phyloP scores from a whole-genome alignment of 345 rosid genomes.

The Populus pruinosa region DNA sequence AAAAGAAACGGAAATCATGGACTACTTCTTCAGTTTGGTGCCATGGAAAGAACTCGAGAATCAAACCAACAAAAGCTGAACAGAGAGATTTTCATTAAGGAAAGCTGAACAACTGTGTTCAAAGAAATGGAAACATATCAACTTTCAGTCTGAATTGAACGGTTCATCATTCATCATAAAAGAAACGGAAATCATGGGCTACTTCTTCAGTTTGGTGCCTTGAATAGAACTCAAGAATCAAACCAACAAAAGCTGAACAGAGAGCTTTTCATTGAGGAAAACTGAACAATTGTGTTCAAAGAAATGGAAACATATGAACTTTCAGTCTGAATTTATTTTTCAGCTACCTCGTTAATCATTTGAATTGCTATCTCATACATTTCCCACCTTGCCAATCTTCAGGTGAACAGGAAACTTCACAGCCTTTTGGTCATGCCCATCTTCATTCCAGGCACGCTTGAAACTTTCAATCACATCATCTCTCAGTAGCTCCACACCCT shows the following conservation, averaged over 20 bases:
- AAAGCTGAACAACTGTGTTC: too few species aligned
- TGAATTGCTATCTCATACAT: background rate
- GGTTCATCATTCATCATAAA: too few species aligned
- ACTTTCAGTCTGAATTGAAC: background rate
- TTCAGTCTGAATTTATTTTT: background rate
- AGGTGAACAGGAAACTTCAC: constrained; percentile 57
- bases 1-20: too few species aligned
- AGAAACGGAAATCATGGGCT: too few species aligned
- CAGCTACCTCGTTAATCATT: background rate
- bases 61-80: background rate
- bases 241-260: background rate
- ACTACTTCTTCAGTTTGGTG: too few species aligned
- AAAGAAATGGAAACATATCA: background rate
- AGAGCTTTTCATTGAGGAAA: background rate
- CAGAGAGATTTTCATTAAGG: background rate
- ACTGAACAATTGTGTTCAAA: too few species aligned
- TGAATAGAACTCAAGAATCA: too few species aligned
- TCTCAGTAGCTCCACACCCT: constrained; percentile 56
- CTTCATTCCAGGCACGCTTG: constrained; percentile 52
- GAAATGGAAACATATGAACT: background rate
- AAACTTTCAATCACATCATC: constrained; percentile 38
- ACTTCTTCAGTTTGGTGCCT: too few species aligned
- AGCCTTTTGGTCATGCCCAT: constrained; percentile 31
- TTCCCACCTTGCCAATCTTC: constrained; percentile 63
- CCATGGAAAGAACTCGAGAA: too few species aligned